Percentiles rank a stretch among this genome's conserved stretches.
Evolutionary conservation across 345 rosid genomes (phyloP).

Genomic region (Durio zibethinus): DNA sequence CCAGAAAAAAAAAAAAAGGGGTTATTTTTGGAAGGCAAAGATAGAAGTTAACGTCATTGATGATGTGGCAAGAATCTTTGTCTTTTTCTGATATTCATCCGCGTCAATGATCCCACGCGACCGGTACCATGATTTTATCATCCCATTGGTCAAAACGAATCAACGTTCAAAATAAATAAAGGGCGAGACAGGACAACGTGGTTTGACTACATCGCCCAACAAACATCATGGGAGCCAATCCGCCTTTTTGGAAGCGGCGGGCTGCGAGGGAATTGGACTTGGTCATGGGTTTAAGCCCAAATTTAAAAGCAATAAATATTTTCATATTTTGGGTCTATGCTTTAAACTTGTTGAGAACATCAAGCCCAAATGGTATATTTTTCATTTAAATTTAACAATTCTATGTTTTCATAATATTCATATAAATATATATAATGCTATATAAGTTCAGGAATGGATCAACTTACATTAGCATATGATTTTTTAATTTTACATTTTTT

Average conservation of each 20-base stretch:
- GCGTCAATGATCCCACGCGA: background rate
- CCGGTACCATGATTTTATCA: background rate
- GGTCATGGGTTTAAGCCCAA: background rate
- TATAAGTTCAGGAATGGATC: too few relatives aligned
- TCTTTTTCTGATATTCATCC: background rate
- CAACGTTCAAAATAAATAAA: background rate
- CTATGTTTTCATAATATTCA: too few relatives aligned
- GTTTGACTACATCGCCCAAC: background rate
- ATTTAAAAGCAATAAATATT: background rate
- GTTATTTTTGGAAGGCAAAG: background rate
- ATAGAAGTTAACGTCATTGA: conserved; percentile 2
- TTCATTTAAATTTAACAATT: too few relatives aligned
- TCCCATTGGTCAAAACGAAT: too few relatives aligned
- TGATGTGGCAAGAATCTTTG: background rate
- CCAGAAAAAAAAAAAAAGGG: too few relatives aligned
- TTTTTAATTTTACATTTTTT: too few relatives aligned
- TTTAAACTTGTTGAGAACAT: background rate
- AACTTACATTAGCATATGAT: too few relatives aligned
- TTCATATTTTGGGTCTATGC: background rate
- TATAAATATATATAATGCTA: too few relatives aligned
- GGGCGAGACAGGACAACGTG: background rate
- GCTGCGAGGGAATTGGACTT: background rate
- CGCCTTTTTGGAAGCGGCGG: background rate
- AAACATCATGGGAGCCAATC: background rate
- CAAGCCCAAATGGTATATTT: background rate